Conservation (phyloP, 148 eudicot genomes). For the Camellia granthamiana region DNA sequence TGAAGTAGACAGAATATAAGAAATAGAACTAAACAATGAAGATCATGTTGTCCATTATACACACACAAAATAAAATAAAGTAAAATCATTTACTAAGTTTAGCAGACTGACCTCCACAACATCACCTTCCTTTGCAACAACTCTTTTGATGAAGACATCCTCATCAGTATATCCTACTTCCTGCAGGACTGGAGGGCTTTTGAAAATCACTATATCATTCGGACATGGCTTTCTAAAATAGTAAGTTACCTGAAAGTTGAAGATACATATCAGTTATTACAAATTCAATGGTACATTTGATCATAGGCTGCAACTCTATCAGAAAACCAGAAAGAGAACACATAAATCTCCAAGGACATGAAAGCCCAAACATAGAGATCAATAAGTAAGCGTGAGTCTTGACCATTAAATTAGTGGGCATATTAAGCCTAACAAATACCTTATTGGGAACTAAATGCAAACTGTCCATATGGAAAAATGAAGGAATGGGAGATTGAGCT, state of each 20-base stretch:
- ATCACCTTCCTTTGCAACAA: slow-evolving; percentile 93
- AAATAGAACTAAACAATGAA: background rate
- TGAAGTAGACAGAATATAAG: background rate
- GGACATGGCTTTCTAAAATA: slow-evolving; percentile 93
- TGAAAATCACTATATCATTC: slow-evolving; percentile 88
- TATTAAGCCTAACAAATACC: background rate
- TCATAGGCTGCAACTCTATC: background rate
- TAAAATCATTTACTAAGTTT: background rate
- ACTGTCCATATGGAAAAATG: background rate
- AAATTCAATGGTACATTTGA: slow-evolving; percentile 22
- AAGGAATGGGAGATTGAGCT: background rate
- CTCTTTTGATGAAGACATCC: slow-evolving; percentile 86
- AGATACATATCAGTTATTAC: background rate
- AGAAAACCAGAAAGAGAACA: slow-evolving; percentile 5
- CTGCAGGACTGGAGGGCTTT: slow-evolving; percentile 92
- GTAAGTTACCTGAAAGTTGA: slow-evolving; percentile 64
- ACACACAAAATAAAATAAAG: background rate
- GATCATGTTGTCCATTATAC: background rate
- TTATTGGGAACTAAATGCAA: background rate
- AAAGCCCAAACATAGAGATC: background rate
- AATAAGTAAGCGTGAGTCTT: background rate
- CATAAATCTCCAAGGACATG: background rate
- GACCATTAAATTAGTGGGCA: background rate
- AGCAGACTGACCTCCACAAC: slow-evolving; percentile 64
- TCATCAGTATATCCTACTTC: slow-evolving; percentile 84